Conservation (phyloP, 148 eudicot species). For the Rhododendron ferrugineum region DNA sequence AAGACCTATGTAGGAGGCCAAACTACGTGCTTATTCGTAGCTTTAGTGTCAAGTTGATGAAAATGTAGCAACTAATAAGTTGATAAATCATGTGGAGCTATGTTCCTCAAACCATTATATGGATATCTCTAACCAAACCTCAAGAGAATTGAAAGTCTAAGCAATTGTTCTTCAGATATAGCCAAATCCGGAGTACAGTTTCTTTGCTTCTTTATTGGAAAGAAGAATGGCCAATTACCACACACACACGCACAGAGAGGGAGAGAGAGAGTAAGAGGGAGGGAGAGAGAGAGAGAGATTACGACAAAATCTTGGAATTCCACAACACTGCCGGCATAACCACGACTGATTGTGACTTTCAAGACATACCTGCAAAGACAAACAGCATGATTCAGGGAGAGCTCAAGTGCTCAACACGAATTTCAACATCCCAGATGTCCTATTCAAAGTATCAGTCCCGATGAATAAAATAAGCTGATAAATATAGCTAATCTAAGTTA, state of each 20-base stretch:
- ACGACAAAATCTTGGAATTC: slow-evolving; percentile 26
- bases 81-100: neutral
- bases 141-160: neutral
- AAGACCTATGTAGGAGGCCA: neutral
- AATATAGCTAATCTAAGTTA: neutral
- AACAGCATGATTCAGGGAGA: slow-evolving; percentile 11
- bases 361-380: slow-evolving; percentile 73
- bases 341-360: slow-evolving; percentile 87
- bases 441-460: neutral
- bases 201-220: neutral
- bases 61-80: neutral
- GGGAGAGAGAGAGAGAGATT: slow-evolving; percentile 4
- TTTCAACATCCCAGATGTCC: neutral
- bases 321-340: slow-evolving; percentile 86
- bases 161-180: neutral
- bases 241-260: neutral
- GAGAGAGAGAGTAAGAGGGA: neutral
- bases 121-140: neutral
- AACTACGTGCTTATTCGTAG: neutral
- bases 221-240: neutral
- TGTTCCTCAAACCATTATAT: neutral
- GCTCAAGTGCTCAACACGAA: neutral
- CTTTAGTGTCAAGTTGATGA: neutral
- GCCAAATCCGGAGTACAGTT: neutral
- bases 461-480: neutral